Evolutionary conservation across 306 rosid species (phyloP).

Genomic region (Quercus alba): DNA sequence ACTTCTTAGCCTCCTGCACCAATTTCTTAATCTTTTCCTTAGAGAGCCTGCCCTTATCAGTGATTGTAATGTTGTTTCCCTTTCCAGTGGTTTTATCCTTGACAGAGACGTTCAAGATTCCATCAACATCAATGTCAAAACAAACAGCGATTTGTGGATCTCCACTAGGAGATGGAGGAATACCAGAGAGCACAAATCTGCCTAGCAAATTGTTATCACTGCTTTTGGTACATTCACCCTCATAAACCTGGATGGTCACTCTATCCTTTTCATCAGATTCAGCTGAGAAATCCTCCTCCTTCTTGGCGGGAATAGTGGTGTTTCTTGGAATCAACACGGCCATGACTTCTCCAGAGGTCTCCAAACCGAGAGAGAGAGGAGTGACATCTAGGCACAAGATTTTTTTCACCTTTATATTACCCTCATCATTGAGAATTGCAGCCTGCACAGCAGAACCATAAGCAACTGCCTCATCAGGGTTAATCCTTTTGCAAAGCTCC

Average conservation of each 20-base stretch:
- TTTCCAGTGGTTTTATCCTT: slow-evolving; percentile 52
- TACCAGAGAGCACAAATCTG: slow-evolving; percentile 45
- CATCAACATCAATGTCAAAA: slow-evolving; percentile 40
- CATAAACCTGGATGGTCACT: slow-evolving; percentile 31
- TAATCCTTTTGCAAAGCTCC: slow-evolving; percentile 50
- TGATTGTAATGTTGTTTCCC: slow-evolving; percentile 46
- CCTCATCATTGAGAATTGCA: slow-evolving; percentile 44
- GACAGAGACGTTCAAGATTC: slow-evolving; percentile 45
- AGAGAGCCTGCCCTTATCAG: slow-evolving; percentile 48
- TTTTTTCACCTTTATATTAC: slow-evolving; percentile 41
- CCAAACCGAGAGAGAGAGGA: slow-evolving; percentile 47
- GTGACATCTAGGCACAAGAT: slow-evolving; percentile 45
- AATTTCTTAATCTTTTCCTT: slow-evolving; percentile 51
- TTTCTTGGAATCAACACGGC: slow-evolving; percentile 46
- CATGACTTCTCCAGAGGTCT: slow-evolving; percentile 44
- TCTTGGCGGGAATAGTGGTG: slow-evolving; percentile 47
- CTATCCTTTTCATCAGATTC: slow-evolving; percentile 40
- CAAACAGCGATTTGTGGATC: slow-evolving; percentile 41
- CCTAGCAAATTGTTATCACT: slow-evolving; percentile 53
- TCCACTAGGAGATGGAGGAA: slow-evolving; percentile 48
- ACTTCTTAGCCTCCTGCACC: slow-evolving; percentile 47
- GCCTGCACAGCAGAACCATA: slow-evolving; percentile 59
- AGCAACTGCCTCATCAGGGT: slow-evolving; percentile 52
- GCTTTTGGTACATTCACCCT: slow-evolving; percentile 44
- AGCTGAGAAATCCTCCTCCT: slow-evolving; percentile 45